Base-by-base conservation (phyloP, 169 alveolate genomes). In the Plasmodium gonderi region DNA sequence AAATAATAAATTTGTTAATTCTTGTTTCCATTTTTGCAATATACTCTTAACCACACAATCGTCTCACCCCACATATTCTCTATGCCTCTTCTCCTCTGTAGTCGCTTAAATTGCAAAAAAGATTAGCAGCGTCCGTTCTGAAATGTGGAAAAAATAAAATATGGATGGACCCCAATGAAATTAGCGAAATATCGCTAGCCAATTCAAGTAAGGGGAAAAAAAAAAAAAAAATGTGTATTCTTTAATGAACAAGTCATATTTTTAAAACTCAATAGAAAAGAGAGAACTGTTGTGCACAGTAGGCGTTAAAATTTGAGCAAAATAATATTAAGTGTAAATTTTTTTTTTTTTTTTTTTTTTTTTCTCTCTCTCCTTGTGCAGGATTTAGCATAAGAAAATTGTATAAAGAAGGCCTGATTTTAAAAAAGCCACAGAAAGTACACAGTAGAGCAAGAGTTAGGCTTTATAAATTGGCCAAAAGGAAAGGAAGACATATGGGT, bases 131-230 rank as follows among this genome's bases (percentile, higher is more conserved):
- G 81, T 95, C 99, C 67, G 99, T 98, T 64, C 96, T 98, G 92
- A 98, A 98, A 94, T 98, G 99, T 96, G 99, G 99, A 90, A 96
- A 96, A 90, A 97, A 98, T 94, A 98, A 99, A 95, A 98, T 99
- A 64, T 99, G 99, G 99, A 95, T 99, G 95, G 99, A 99, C 97
- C 99, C 99, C 80, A 98, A 98, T 91, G 99, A 99, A 95, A 94
- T 98, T 80, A 97, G 97, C 94, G 99, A 98, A 95, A 98, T 98
- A 83, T 97, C 99, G 60, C 96, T 98, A 96, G 99, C 99, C 78
- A 99, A 98, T 98, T 98, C 99, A 87, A 98, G 99, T 95, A 95
- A 91, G 95, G 29, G 33, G n/a, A 40, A n/a, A 44, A 42, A 65
- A 40, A 33, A 90, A 60, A 60, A 60, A 64, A 80, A 78, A 72